phyloP scores from a whole-genome alignment of 306 rosid genomes.

The Castanopsis chinensis region DNA sequence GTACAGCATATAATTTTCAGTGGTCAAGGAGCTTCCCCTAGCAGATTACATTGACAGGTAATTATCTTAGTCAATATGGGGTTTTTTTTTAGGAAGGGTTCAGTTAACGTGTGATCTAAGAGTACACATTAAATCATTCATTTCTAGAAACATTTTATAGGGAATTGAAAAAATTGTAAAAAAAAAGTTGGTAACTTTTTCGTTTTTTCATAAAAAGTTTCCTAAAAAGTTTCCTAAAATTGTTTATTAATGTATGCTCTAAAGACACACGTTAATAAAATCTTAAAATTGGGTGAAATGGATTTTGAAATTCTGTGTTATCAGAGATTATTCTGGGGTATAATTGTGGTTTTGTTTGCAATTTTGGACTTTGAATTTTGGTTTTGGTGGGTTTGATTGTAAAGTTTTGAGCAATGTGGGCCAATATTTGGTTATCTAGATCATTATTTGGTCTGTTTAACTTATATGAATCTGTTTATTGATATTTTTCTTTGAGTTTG shows the following conservation, averaged over 20 bases:
- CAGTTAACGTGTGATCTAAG: too few species aligned
- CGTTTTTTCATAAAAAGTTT: too few species aligned
- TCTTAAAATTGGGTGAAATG: neutral
- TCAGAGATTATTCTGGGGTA: neutral
- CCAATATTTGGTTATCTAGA: conserved; percentile 23
- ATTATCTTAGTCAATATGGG: conserved; percentile 19
- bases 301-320: neutral
- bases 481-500: neutral
- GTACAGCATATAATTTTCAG: too few species aligned
- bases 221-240: too few species aligned
- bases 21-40: conserved; percentile 93
- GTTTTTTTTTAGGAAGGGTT: neutral
- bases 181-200: too few species aligned
- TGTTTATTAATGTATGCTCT: too few species aligned
- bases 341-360: conserved; percentile 25
- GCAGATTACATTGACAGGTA: conserved; percentile 99
- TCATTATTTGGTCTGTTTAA: neutral
- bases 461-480: neutral
- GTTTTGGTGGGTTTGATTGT: neutral
- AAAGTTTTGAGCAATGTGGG: conserved; percentile 30
- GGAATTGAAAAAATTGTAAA: too few species aligned
- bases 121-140: accelerated
- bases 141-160: too few species aligned
- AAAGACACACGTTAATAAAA: too few species aligned
- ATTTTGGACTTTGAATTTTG: neutral